Evolutionary conservation across 768 basidiomycete genomes (phyloP).

Genomic region (Lentinula edodes): DNA sequence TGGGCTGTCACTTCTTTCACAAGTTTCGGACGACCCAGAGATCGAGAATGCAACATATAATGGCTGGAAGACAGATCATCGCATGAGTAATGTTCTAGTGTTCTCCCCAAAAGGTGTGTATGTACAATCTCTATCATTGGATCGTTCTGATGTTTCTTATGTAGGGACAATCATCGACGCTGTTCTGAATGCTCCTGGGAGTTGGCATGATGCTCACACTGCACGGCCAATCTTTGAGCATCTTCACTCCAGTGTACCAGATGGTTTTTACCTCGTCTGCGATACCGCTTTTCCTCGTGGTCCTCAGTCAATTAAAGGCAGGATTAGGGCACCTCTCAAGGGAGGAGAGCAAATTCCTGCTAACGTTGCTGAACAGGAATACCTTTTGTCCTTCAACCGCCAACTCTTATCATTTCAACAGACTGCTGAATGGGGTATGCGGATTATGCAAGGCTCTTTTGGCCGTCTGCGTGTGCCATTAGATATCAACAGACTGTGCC

Average conservation of each 20-base stretch:
- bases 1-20: slow-evolving; percentile 27
- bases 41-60: slow-evolving; percentile 28
- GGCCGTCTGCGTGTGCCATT: no score
- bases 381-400: no score
- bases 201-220: slow-evolving; percentile 29
- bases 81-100: slow-evolving; percentile 18
- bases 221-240: slow-evolving; percentile 20
- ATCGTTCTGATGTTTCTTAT: not conserved
- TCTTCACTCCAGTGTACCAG: slow-evolving; percentile 18
- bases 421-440: no score
- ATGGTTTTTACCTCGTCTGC: slow-evolving; percentile 22
- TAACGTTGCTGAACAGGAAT: not conserved
- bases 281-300: slow-evolving; percentile 26
- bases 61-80: slow-evolving; percentile 12
- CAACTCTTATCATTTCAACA: no score
- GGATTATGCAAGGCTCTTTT: no score
- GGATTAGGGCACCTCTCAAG: no score
- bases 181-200: slow-evolving; percentile 24
- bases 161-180: slow-evolving; percentile 21
- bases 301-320: no score
- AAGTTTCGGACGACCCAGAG: slow-evolving; percentile 29
- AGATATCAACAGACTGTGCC: no score
- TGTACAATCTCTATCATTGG: not conserved
- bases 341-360: no score
- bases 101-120: slow-evolving; percentile 15